Evolutionary conservation across 345 rosid species (phyloP).

Genomic region (Anastatica hierochuntica): DNA sequence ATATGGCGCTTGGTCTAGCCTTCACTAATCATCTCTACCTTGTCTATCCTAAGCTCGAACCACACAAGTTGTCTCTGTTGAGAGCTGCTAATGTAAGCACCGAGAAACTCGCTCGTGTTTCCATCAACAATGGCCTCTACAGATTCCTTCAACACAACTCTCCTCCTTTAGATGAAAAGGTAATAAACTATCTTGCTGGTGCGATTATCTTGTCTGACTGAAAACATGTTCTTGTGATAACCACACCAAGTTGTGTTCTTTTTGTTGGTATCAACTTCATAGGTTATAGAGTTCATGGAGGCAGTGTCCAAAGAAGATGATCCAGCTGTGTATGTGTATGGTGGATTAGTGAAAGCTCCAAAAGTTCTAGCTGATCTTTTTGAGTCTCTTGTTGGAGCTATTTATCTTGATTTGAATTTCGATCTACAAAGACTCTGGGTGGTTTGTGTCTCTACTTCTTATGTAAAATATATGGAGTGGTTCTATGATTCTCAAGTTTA

Average conservation of each 20-base stretch:
- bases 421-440: conserved; percentile 58
- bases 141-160: conserved; percentile 36
- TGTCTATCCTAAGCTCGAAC: conserved; percentile 43
- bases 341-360: conserved; percentile 70
- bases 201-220: not conserved
- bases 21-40: conserved; percentile 39
- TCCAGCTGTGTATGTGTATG: conserved; percentile 31
- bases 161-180: conserved; percentile 43
- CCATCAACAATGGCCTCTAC: conserved; percentile 43
- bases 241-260: not conserved
- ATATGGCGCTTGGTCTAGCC: conserved; percentile 46
- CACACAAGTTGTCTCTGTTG: conserved; percentile 40
- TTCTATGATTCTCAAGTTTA: conserved; percentile 8
- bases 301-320: conserved; percentile 45
- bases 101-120: conserved; percentile 79
- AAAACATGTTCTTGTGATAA: not conserved
- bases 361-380: conserved; percentile 72
- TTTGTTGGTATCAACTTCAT: no score
- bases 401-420: conserved; percentile 46
- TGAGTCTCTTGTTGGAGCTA: conserved; percentile 70
- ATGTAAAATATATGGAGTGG: no score
- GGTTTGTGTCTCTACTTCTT: conserved; percentile 32
- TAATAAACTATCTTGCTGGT: not conserved
- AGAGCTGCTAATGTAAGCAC: conserved; percentile 63
- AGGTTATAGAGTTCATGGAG: conserved; percentile 55